phyloP scores from a whole-genome alignment of 805 yeast species.

The Barnettozyma vustinii region DNA sequence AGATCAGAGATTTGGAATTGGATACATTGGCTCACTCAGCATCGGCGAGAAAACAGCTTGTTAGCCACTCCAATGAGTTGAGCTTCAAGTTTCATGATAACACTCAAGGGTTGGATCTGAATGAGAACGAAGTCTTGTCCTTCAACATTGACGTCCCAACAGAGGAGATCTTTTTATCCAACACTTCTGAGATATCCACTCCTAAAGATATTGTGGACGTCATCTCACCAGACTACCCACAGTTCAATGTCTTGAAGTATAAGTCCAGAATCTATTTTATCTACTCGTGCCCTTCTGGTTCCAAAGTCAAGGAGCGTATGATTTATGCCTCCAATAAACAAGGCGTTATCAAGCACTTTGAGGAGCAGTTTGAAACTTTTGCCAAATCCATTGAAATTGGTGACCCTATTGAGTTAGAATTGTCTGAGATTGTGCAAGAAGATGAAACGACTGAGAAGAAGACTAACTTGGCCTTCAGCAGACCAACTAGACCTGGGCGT shows the following conservation, averaged over 20 bases:
- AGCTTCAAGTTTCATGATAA: slow-evolving; percentile 24
- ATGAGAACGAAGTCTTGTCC: slow-evolving; percentile 33
- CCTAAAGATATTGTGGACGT: slow-evolving; percentile 27
- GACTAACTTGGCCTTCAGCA: slow-evolving; percentile 37
- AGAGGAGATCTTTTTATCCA: slow-evolving; percentile 43
- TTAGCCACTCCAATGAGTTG: slow-evolving; percentile 23
- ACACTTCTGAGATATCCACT: slow-evolving; percentile 16
- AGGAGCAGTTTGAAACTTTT: slow-evolving; percentile 25
- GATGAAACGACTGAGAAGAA: slow-evolving; percentile 14
- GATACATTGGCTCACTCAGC: slow-evolving; percentile 28
- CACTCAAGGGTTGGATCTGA: slow-evolving; percentile 25
- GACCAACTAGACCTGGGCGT: slow-evolving; percentile 71
- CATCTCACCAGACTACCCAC: slow-evolving; percentile 44
- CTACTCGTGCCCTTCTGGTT: slow-evolving; percentile 85
- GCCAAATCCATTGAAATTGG: slow-evolving; percentile 59
- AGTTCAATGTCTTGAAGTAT: slow-evolving; percentile 50
- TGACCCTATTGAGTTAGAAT: slow-evolving; percentile 62
- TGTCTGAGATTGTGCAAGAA: slow-evolving; percentile 37
- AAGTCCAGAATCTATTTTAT: slow-evolving; percentile 50
- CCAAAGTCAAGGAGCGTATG: slow-evolving; percentile 89
- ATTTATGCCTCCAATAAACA: slow-evolving; percentile 78
- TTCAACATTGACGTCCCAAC: slow-evolving; percentile 44
- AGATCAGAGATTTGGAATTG: slow-evolving; percentile 40
- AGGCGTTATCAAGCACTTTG: slow-evolving; percentile 50
- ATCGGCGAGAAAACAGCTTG: slow-evolving; percentile 26